Conservation (phyloP, 208 protist species). For the Leishmania turanica region DNA sequence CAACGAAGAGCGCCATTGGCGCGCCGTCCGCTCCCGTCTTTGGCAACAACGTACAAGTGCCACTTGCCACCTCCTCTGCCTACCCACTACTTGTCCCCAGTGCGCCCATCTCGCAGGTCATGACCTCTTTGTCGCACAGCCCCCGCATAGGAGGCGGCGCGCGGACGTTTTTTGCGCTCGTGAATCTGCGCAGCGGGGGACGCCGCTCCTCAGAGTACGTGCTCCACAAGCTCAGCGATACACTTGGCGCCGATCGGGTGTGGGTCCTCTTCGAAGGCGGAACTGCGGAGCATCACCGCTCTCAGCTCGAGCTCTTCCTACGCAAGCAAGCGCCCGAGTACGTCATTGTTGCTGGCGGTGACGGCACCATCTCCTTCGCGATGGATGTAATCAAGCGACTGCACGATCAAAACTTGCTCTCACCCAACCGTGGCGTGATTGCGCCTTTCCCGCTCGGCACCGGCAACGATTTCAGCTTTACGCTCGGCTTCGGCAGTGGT, state of each 20-base stretch:
- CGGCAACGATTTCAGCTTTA: slow-evolving; percentile 67
- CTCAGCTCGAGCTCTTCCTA: slow-evolving; percentile 34
- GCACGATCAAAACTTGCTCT: slow-evolving; percentile 17
- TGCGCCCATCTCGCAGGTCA: background rate
- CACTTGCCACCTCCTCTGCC: background rate
- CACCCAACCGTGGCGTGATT: slow-evolving; percentile 24
- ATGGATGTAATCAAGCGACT: slow-evolving; percentile 51
- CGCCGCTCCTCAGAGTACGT: slow-evolving; percentile 37
- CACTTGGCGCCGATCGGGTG: slow-evolving; percentile 40
- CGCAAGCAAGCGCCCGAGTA: slow-evolving; percentile 22
- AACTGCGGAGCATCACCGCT: slow-evolving; percentile 16
- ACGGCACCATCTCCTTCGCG: slow-evolving; percentile 61
- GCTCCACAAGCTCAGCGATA: slow-evolving; percentile 22
- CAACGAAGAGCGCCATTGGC: background rate
- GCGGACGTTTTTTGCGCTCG: slow-evolving; percentile 24
- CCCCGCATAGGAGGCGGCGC: background rate
- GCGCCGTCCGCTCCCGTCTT: background rate
- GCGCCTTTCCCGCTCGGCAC: slow-evolving; percentile 72
- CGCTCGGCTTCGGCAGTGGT: slow-evolving; percentile 63
- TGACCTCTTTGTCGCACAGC: background rate
- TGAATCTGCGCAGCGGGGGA: slow-evolving; percentile 60
- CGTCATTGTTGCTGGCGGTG: slow-evolving; percentile 64
- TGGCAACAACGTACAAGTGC: background rate
- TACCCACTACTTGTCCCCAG: background rate
- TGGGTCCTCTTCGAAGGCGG: slow-evolving; percentile 35